Base-by-base conservation (phyloP, 2,329 filamentous ascomycete species). In the Calonectria montana region DNA sequence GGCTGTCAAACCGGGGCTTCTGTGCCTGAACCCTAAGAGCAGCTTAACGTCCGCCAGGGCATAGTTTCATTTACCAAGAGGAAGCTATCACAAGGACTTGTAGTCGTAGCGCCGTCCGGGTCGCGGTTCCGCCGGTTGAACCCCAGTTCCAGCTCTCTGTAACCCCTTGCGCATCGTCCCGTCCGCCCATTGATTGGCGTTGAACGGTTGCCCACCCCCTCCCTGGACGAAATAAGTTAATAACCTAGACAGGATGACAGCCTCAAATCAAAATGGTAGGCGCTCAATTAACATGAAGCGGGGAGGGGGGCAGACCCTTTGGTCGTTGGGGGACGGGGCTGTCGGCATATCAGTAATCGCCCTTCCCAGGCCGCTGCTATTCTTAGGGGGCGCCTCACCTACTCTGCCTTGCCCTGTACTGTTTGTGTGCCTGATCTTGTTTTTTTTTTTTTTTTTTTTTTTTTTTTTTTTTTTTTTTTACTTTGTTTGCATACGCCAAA, bases 161-260 rank as follows among this genome's bases (percentile, higher is more conserved):
- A 57, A 57, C 53, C 53, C 53, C 53, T 57, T 57, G 53, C 53
- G 29, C 53, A 57, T 23, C 53, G 53, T 57, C 53, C 53, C 53
- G 31, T 25, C 53, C 53, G n/a, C 15, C 53, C 29, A 57, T 57
- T 57, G n/a, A 57, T 35, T 35, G 21, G 53, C n/a, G 2, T 21
- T 35, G 31, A 35, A 15, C 53, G 21, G 18, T 57, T 37, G 53
- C 12, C 53, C 53, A 57, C 31, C 48, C 35, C 35, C 35, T 16
- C 29, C 48, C 29, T 31, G n/a, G 53, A 15, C 31, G 35, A 37
- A 48, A 35, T 37, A 57, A 57, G 29, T 57, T 7, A 57, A 37
- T 23, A 37, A 21, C 18, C 53, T 18, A 25, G 53, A 31, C 18
- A 15, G 16, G 31, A 31, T 57, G 53, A 57, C 53, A 57, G 31